Evolutionary conservation across 495 filamentous ascomycete genomes (phyloP).

Genomic region (Lasiosphaeris hirsuta): DNA sequence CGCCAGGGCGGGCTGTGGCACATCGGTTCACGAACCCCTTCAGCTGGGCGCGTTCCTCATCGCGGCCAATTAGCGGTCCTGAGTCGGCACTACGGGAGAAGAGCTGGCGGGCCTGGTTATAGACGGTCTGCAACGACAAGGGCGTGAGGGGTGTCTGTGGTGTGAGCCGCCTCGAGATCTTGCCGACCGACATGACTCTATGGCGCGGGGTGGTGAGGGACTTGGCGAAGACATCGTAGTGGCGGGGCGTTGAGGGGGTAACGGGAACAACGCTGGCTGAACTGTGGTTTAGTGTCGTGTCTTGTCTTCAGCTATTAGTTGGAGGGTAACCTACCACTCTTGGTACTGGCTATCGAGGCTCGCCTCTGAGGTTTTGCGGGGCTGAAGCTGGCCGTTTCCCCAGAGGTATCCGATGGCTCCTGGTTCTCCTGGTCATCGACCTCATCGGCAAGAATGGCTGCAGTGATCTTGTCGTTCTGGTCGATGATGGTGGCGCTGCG

Average conservation of each 20-base stretch:
- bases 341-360: constrained; percentile 16
- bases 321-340: constrained; percentile 12
- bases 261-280: constrained; percentile 35
- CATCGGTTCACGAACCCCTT: constrained; percentile 64
- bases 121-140: constrained; percentile 62
- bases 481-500: constrained; percentile 7
- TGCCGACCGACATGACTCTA: constrained; percentile 49
- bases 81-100: constrained; percentile 78
- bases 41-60: constrained; percentile 72
- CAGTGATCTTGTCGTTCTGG: constrained; percentile 29
- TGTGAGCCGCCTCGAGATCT: constrained; percentile 50
- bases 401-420: constrained; percentile 8
- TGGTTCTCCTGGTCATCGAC: constrained; percentile 35
- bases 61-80: constrained; percentile 75
- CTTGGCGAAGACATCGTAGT: constrained; percentile 48
- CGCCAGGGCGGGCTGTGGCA: constrained; percentile 57
- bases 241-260: constrained; percentile 65
- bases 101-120: constrained; percentile 80
- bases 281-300: too few relatives aligned
- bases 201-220: constrained; percentile 45
- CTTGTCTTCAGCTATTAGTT: not conserved
- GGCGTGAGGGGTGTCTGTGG: constrained; percentile 64
- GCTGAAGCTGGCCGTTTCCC: constrained; percentile 23
- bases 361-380: constrained; percentile 27
- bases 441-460: constrained; percentile 23